Conservation (phyloP, 1,284 basidiomycete genomes). For the Papiliotrema terrestris region DNA sequence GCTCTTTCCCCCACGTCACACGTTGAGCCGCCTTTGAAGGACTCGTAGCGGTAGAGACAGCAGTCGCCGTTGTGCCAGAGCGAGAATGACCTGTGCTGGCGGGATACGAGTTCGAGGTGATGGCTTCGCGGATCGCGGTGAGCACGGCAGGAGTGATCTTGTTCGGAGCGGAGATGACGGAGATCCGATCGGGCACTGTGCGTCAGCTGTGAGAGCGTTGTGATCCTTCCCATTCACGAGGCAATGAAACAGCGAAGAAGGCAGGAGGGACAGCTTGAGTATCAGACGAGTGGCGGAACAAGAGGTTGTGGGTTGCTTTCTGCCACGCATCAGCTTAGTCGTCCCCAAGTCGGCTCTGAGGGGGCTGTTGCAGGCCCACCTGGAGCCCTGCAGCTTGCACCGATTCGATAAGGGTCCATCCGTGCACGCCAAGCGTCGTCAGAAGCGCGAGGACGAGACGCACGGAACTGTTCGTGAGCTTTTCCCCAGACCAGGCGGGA, state of each 20-base stretch:
- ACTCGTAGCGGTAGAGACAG: too few relatives aligned
- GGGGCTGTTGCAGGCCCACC: too few relatives aligned
- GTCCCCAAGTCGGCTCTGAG: not conserved
- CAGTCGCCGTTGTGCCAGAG: not conserved
- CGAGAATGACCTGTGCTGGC: not conserved
- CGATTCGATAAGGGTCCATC: slow-evolving; percentile 28
- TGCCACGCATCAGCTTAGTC: slow-evolving; percentile 4
- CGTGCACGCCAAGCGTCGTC: slow-evolving; percentile 30
- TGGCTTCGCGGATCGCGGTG: slow-evolving; percentile 32
- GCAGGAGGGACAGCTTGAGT: slow-evolving; percentile 23
- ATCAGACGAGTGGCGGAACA: slow-evolving; percentile 27
- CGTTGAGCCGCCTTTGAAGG: not conserved
- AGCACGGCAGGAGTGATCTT: slow-evolving; percentile 29
- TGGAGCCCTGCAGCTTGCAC: slow-evolving; percentile 31
- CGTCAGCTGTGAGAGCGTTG: slow-evolving; percentile 4
- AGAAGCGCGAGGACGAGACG: slow-evolving; percentile 35
- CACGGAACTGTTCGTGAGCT: slow-evolving; percentile 25
- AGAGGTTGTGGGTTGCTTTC: slow-evolving; percentile 38
- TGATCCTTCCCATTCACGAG: slow-evolving; percentile 20
- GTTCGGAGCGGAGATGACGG: slow-evolving; percentile 37
- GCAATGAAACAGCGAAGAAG: slow-evolving; percentile 43
- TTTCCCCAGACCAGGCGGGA: too few relatives aligned
- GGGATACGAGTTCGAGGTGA: slow-evolving; percentile 16
- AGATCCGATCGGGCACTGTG: slow-evolving; percentile 41
- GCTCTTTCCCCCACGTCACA: slow-evolving; percentile 7